Evolutionary conservation across 2,329 filamentous ascomycete species (phyloP).

Genomic region (Akanthomyces dipterigenus): DNA sequence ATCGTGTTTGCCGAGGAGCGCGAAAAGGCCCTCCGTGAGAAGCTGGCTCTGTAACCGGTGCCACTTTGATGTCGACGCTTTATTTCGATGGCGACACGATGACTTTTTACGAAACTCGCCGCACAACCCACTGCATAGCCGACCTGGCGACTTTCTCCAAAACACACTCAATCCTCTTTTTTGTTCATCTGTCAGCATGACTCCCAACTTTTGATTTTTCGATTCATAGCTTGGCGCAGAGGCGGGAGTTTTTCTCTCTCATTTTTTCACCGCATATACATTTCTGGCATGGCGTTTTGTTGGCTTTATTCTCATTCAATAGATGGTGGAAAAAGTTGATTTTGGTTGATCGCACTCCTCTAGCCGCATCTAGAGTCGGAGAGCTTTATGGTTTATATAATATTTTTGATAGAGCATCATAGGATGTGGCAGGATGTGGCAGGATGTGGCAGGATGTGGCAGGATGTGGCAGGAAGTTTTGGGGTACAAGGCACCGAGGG

Average conservation of each 20-base stretch:
- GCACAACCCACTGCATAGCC: neutral
- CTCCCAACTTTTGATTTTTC: constrained; percentile 12
- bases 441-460: neutral
- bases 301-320: constrained; percentile 7
- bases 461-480: neutral
- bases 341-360: constrained; percentile 7
- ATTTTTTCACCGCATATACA: neutral
- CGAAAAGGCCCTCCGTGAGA: constrained; percentile 39
- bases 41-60: neutral
- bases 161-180: neutral
- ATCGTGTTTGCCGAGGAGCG: constrained; percentile 87
- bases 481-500: constrained; percentile 2
- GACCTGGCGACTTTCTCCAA: neutral
- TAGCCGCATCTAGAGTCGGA: constrained; percentile 3
- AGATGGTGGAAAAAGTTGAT: constrained; percentile 11
- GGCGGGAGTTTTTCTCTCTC: constrained; percentile 3
- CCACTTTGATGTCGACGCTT: too few relatives aligned
- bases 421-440: neutral
- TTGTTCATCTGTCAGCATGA: constrained; percentile 3
- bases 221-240: constrained; percentile 11
- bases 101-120: neutral
- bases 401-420: neutral
- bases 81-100: neutral
- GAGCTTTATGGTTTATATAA: constrained; percentile 4
- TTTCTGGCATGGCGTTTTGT: constrained; percentile 10